Conservation (phyloP, 2,329 filamentous ascomycete genomes). For the Rhytidhysteron rufulum region DNA sequence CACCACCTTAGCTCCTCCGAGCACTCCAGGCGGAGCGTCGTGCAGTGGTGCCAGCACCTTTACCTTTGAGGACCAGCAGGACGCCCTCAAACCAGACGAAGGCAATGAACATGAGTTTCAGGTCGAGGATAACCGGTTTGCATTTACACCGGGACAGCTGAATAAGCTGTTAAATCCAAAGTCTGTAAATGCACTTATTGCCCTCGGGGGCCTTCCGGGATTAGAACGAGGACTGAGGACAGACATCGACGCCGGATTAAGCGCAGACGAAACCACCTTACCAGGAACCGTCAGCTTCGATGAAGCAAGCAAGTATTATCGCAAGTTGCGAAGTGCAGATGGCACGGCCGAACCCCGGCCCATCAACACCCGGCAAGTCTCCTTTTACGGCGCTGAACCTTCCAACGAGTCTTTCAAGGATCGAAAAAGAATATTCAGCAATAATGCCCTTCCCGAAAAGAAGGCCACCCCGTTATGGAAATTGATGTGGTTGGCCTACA, state of each 20-base stretch:
- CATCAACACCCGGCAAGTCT: slow-evolving; percentile 10
- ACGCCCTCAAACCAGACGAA: slow-evolving; percentile 25
- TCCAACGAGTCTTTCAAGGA: slow-evolving; percentile 44
- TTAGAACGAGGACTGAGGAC: slow-evolving; percentile 51
- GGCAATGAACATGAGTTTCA: slow-evolving; percentile 23
- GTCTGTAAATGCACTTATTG: slow-evolving; percentile 46
- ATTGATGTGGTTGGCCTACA: slow-evolving; percentile 66
- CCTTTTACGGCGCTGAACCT: slow-evolving; percentile 12
- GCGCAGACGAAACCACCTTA: slow-evolving; percentile 47
- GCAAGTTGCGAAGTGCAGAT: slow-evolving; percentile 16
- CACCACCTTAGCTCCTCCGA: slow-evolving; percentile 2
- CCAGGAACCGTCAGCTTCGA: slow-evolving; percentile 47
- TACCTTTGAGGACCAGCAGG: slow-evolving; percentile 13
- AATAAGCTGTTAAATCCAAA: slow-evolving; percentile 53
- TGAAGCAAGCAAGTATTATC: slow-evolving; percentile 44
- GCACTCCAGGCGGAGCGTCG: slow-evolving; percentile 5
- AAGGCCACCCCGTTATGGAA: slow-evolving; percentile 59
- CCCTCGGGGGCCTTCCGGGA: slow-evolving; percentile 53
- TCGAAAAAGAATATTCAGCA: slow-evolving; percentile 57
- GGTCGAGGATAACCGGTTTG: slow-evolving; percentile 46
- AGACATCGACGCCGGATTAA: slow-evolving; percentile 47
- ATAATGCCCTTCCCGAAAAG: slow-evolving; percentile 61
- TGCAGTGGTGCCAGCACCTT: slow-evolving; percentile 6
- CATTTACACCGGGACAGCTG: slow-evolving; percentile 52
- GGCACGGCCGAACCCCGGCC: slow-evolving; percentile 12